Percentiles rank a stretch among this genome's conserved stretches.
phyloP scores from a whole-genome alignment of 164 flowering plant species.

The Chimonanthus salicifolius region DNA sequence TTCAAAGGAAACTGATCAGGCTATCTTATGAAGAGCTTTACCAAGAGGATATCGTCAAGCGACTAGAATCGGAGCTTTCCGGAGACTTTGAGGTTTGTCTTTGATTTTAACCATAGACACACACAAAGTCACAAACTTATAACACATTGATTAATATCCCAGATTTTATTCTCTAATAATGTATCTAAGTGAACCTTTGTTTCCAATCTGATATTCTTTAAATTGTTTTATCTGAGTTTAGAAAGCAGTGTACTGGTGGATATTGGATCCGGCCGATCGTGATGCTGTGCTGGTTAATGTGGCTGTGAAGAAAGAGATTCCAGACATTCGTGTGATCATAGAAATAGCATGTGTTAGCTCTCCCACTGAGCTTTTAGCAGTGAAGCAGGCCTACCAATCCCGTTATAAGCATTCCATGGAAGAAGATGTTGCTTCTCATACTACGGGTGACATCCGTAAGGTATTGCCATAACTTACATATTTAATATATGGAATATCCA shows the following conservation, averaged over 20 bases:
- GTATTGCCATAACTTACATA: slow-evolving; percentile 11
- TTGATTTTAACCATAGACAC: neutral
- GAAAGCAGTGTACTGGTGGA: slow-evolving; percentile 59
- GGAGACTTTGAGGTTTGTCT: slow-evolving; percentile 48
- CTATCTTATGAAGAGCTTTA: slow-evolving; percentile 39
- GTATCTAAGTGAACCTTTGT: neutral
- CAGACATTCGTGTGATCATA: slow-evolving; percentile 29
- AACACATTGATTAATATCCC: neutral
- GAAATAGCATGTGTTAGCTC: slow-evolving; percentile 27
- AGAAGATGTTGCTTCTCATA: slow-evolving; percentile 71
- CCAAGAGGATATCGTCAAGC: slow-evolving; percentile 41
- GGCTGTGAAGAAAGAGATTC: slow-evolving; percentile 36
- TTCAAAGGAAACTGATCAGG: slow-evolving; percentile 43
- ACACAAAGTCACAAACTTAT: neutral
- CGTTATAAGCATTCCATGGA: slow-evolving; percentile 69
- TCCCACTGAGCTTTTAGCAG: slow-evolving; percentile 47
- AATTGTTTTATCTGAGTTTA: slow-evolving; percentile 4
- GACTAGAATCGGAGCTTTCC: slow-evolving; percentile 41
- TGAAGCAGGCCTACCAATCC: slow-evolving; percentile 59
- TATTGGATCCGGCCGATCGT: slow-evolving; percentile 63
- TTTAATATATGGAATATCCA: neutral
- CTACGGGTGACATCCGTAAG: slow-evolving; percentile 63
- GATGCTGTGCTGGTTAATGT: slow-evolving; percentile 61
- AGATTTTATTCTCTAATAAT: neutral
- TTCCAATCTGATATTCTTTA: neutral